Percentiles rank a stretch among this genome's conserved stretches.
Evolutionary conservation across 1,284 basidiomycete species (phyloP).

Genomic region (Takashimella koratensis): DNA sequence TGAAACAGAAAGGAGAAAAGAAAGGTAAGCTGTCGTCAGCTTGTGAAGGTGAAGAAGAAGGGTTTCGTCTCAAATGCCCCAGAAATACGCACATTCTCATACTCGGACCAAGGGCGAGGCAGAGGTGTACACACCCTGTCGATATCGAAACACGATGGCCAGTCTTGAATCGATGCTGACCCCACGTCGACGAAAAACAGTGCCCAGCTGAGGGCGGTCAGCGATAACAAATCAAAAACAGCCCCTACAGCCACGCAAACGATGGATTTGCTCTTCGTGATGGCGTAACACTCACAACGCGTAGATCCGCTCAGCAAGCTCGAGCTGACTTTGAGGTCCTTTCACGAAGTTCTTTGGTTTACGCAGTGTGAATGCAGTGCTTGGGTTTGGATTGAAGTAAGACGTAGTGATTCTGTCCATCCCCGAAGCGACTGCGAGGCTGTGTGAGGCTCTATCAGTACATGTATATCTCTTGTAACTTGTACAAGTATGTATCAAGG

Average conservation of each 20-base stretch:
- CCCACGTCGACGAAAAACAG: constrained; percentile 13
- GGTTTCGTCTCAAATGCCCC: too few species aligned
- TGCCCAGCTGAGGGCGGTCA: constrained; percentile 24
- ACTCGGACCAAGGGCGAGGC: constrained; percentile 13
- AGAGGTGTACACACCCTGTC: constrained; percentile 11
- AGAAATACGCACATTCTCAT: constrained; percentile 9
- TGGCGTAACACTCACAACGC: constrained; percentile 14
- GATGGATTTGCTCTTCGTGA: background rate
- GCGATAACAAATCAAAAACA: background rate
- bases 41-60: too few species aligned
- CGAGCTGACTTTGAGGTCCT: constrained; percentile 5
- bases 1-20: too few species aligned
- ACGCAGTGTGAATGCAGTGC: background rate
- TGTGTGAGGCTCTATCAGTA: too few species aligned
- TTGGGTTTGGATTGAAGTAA: background rate
- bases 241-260: background rate
- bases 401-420: constrained; percentile 12
- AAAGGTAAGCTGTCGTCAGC: too few species aligned
- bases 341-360: background rate
- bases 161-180: constrained; percentile 6
- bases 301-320: constrained; percentile 19
- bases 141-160: constrained; percentile 9
- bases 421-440: constrained; percentile 8
- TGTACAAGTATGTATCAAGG: too few species aligned
- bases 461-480: too few species aligned